A percentile compares a stretch with the other conserved stretches of the same genome.
Conservation (phyloP, 768 basidiomycete genomes). For the Boletus pseudopeckii region DNA sequence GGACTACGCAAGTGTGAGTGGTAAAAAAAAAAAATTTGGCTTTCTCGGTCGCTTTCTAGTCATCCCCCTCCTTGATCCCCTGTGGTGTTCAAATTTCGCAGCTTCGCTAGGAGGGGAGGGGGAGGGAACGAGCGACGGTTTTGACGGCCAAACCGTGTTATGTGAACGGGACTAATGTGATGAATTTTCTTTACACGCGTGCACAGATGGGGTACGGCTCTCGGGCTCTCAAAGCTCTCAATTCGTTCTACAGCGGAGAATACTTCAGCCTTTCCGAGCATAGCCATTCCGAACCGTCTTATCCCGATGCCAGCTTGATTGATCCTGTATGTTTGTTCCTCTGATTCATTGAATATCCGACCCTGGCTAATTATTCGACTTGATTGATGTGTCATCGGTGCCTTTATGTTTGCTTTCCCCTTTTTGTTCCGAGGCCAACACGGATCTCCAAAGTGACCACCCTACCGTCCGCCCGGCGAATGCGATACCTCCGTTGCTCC, state of each 20-base stretch:
- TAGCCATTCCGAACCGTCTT: constrained; percentile 43
- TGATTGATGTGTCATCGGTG: not conserved
- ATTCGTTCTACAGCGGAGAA: constrained; percentile 91
- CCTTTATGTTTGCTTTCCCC: not conserved
- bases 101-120: not conserved
- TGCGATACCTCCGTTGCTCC: constrained; percentile 90
- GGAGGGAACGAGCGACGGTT: not conserved
- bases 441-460: constrained; percentile 71
- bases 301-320: constrained; percentile 55
- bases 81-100: not conserved
- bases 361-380: not conserved
- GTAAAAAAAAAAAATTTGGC: too few relatives aligned
- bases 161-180: constrained; percentile 1
- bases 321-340: constrained; percentile 38
- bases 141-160: not conserved
- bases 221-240: constrained; percentile 80
- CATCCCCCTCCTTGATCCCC: not conserved
- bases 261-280: constrained; percentile 82
- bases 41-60: not conserved
- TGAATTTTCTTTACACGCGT: not conserved
- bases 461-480: constrained; percentile 67
- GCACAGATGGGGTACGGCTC: constrained; percentile 94
- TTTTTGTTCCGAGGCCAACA: constrained; percentile 32
- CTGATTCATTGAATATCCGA: not conserved
- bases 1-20: constrained; percentile 82